Evolutionary conservation across 176 grass and related monocot species (phyloP).

Genomic region (Triticum urartu): DNA sequence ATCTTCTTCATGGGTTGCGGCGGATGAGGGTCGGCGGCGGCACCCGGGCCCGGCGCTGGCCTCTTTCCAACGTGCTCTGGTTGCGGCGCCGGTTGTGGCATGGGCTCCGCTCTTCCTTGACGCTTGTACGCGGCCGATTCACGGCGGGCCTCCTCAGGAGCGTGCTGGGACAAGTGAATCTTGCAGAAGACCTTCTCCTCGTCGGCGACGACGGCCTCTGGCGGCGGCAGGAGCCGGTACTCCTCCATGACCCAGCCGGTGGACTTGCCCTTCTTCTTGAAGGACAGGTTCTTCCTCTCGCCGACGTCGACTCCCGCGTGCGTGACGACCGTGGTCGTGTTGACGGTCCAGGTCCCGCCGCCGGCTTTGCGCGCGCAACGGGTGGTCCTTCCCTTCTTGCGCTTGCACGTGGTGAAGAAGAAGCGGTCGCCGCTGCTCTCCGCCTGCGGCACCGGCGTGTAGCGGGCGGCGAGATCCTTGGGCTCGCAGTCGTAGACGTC

Average conservation of each 20-base stretch:
- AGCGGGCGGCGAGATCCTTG: background rate
- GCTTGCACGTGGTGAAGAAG: background rate
- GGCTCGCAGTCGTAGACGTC: conserved; percentile 13
- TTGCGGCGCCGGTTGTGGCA: no score
- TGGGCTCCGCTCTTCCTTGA: background rate
- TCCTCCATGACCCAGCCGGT: conserved; percentile 21
- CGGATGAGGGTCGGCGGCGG: background rate
- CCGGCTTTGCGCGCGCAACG: background rate
- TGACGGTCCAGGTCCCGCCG: background rate
- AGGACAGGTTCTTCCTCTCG: background rate
- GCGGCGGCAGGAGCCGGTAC: background rate
- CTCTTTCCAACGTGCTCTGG: background rate
- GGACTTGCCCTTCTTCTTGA: background rate
- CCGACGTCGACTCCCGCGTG: background rate
- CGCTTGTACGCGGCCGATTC: background rate
- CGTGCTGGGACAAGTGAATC: background rate
- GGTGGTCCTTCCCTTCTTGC: background rate
- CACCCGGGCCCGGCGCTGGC: background rate
- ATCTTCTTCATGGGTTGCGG: background rate
- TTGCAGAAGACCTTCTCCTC: conserved; percentile 5
- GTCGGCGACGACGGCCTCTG: background rate
- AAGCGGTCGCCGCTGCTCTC: background rate
- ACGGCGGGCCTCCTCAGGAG: background rate
- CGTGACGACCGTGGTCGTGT: background rate
- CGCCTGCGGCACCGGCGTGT: background rate